Conservation (phyloP, 2,329 filamentous ascomycete species). For the Cladorrhinum sp. region DNA sequence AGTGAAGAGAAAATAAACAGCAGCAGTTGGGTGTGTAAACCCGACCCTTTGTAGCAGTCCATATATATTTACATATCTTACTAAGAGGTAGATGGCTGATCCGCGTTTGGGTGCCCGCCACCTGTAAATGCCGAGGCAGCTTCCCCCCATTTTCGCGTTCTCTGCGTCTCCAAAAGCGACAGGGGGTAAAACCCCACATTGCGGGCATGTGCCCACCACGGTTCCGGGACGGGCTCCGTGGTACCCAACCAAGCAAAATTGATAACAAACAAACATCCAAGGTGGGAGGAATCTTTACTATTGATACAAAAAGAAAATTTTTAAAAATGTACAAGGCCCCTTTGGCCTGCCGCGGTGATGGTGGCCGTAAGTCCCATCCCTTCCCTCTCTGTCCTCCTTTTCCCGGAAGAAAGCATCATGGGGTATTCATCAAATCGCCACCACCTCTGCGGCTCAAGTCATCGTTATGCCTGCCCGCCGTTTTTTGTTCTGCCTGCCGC, state of each 20-base stretch:
- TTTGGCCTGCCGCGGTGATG: neutral
- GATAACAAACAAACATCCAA: neutral
- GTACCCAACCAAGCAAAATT: neutral
- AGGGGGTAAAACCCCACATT: neutral
- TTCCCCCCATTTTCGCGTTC: neutral
- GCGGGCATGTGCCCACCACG: neutral
- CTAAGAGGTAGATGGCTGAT: neutral
- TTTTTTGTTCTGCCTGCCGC: neutral
- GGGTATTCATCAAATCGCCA: neutral
- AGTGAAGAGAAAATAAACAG: neutral
- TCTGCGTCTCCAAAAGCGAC: neutral
- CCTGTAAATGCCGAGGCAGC: slow-evolving; percentile 2
- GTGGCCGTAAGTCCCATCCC: neutral
- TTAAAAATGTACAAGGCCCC: neutral
- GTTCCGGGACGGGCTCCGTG: neutral
- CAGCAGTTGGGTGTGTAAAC: neutral
- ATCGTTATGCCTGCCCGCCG: neutral
- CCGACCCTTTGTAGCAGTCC: neutral
- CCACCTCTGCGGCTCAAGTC: neutral
- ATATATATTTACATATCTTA: no score
- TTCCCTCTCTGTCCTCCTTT: neutral
- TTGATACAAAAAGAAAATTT: neutral
- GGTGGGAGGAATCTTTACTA: neutral
- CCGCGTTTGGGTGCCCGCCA: neutral
- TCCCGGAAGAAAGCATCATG: neutral